Conservation (phyloP, 306 rosid species). For the Phaseolus lunatus region DNA sequence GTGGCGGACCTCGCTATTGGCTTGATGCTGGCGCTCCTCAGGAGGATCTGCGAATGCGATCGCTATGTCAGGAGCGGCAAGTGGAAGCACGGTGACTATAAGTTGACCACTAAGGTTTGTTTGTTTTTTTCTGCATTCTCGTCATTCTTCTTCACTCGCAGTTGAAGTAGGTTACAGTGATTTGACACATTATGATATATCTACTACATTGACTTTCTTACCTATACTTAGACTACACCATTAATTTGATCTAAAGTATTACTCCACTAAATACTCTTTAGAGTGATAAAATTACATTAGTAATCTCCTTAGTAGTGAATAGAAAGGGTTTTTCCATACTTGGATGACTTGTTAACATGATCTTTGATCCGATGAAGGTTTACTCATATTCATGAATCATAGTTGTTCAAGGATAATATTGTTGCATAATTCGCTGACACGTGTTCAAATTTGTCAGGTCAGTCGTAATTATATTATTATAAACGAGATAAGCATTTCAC, state of each 20-base stretch:
- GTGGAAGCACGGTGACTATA: slow-evolving; percentile 77
- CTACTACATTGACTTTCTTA: neutral
- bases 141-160: neutral
- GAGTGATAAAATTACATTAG: too few species aligned
- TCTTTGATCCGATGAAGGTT: too few species aligned
- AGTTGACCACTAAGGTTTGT: slow-evolving; percentile 69
- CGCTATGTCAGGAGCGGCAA: slow-evolving; percentile 68
- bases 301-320: too few species aligned
- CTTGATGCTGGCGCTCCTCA: slow-evolving; percentile 57
- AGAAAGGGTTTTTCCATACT: too few species aligned
- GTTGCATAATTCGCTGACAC: neutral
- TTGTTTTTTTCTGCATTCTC: neutral
- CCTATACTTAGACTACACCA: neutral
- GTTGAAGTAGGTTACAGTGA: too few species aligned
- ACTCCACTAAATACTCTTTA: too few species aligned
- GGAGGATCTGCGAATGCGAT: slow-evolving; percentile 71
- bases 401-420: neutral
- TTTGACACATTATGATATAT: neutral
- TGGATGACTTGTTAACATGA: too few species aligned
- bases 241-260: too few species aligned
- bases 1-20: slow-evolving; percentile 80
- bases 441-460: neutral
- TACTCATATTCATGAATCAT: too few species aligned
- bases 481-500: too few species aligned
- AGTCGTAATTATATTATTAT: too few species aligned